Evolutionary conservation across 352 stramenopile genomes (phyloP).

Genomic region (Globisporangium recalcitrans): DNA sequence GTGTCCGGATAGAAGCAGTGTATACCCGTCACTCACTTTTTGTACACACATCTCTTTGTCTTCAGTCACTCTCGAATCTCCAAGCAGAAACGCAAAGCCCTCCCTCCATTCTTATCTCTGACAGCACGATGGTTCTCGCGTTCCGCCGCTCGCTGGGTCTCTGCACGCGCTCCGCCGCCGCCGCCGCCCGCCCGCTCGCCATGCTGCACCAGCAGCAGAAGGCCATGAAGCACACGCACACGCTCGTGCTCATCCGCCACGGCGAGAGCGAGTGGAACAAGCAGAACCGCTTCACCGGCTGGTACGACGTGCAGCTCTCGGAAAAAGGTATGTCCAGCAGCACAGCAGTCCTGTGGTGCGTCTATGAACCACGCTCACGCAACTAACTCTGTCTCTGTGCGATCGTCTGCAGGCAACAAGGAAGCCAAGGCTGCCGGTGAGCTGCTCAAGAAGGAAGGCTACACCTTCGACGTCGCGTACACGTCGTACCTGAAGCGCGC

Average conservation of each 20-base stretch:
- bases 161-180: slow-evolving; percentile 25
- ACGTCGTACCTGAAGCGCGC: slow-evolving; percentile 94
- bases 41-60: too few species aligned
- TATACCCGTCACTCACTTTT: too few species aligned
- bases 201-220: slow-evolving; percentile 56
- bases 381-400: background rate
- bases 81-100: slow-evolving; percentile 25
- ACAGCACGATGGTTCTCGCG: slow-evolving; percentile 46
- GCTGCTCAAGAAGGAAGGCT: slow-evolving; percentile 89
- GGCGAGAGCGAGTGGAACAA: slow-evolving; percentile 94
- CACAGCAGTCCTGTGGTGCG: background rate
- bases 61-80: slow-evolving; percentile 15
- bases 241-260: slow-evolving; percentile 91
- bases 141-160: slow-evolving; percentile 47
- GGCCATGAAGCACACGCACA: slow-evolving; percentile 78
- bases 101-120: slow-evolving; percentile 6
- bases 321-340: slow-evolving; percentile 36
- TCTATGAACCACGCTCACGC: background rate
- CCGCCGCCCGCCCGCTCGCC: slow-evolving; percentile 20
- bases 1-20: too few species aligned
- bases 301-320: slow-evolving; percentile 91
- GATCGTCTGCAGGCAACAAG: slow-evolving; percentile 53
- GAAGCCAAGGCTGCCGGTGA: slow-evolving; percentile 88
- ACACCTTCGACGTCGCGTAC: slow-evolving; percentile 94
- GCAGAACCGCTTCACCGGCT: slow-evolving; percentile 93